Conservation (phyloP, 2,329 filamentous ascomycete genomes). For the Bipolaris cookei region DNA sequence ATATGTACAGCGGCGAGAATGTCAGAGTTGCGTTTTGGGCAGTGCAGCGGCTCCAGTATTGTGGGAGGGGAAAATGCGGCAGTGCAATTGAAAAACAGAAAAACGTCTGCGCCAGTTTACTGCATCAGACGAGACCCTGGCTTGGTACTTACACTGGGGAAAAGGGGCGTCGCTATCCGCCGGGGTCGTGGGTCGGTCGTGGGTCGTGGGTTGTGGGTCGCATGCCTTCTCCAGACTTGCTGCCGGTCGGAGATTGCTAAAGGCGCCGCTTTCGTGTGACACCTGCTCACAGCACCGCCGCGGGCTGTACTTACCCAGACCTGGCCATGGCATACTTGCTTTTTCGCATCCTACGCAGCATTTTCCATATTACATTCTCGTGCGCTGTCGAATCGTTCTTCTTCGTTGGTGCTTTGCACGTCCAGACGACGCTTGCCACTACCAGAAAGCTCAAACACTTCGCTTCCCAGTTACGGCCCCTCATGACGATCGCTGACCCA, state of each 20-base stretch:
- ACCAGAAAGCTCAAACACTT: neutral
- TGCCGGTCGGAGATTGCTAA: slow-evolving; percentile 32
- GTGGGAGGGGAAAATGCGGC: slow-evolving; percentile 3
- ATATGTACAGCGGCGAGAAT: slow-evolving; percentile 8
- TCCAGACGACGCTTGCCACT: neutral
- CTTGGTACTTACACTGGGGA: slow-evolving; percentile 18
- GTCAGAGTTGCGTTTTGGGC: slow-evolving; percentile 14
- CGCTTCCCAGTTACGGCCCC: neutral
- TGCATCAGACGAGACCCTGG: slow-evolving; percentile 16
- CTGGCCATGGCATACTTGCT: slow-evolving; percentile 1
- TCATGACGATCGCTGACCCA: slow-evolving; percentile 12
- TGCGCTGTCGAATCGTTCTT: neutral
- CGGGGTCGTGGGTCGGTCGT: slow-evolving; percentile 10
- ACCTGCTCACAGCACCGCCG: slow-evolving; percentile 30
- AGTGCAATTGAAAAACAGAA: slow-evolving; percentile 26
- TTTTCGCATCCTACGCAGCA: slow-evolving; percentile 3
- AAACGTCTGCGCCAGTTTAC: slow-evolving; percentile 20
- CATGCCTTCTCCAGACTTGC: slow-evolving; percentile 20
- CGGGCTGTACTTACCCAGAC: slow-evolving; percentile 13
- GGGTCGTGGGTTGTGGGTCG: slow-evolving; percentile 13
- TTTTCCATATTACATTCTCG: neutral
- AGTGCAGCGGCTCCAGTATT: slow-evolving; percentile 23
- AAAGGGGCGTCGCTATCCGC: slow-evolving; percentile 31
- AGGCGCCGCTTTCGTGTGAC: slow-evolving; percentile 25
- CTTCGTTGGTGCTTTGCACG: neutral